Conservation (phyloP, 495 filamentous ascomycete genomes). For the Bacidia rubella region DNA sequence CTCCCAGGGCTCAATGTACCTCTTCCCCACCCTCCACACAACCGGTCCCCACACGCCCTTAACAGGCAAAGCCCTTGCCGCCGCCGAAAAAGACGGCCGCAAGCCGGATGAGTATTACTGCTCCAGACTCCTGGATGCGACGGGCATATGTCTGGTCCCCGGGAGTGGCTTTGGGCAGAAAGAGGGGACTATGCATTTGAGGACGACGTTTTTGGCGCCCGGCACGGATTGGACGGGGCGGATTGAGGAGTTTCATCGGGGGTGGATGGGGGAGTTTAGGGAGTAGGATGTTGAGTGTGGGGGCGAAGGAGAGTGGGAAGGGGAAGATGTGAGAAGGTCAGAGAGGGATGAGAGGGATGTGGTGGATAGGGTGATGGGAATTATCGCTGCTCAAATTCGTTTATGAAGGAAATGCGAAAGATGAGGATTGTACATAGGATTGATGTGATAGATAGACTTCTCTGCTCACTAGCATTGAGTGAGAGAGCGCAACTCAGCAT, state of each 20-base stretch:
- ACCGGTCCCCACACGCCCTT: slow-evolving; percentile 34
- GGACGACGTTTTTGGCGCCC: slow-evolving; percentile 92
- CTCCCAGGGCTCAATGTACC: slow-evolving; percentile 95
- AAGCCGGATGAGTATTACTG: slow-evolving; percentile 88
- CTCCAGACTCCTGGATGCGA: slow-evolving; percentile 77
- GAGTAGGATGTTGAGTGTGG: background rate
- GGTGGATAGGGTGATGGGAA: background rate
- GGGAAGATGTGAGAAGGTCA: background rate
- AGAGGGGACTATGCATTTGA: slow-evolving; percentile 81
- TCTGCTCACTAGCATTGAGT: no score
- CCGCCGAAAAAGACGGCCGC: slow-evolving; percentile 59
- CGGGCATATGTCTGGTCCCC: slow-evolving; percentile 89
- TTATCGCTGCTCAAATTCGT: no score
- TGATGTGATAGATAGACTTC: no score
- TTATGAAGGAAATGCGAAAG: no score
- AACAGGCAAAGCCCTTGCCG: slow-evolving; percentile 56
- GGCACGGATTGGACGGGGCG: slow-evolving; percentile 88
- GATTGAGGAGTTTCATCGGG: slow-evolving; percentile 78
- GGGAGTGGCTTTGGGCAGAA: slow-evolving; percentile 90
- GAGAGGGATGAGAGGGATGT: background rate
- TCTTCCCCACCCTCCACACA: slow-evolving; percentile 88
- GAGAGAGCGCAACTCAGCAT: no score
- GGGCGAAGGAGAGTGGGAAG: background rate
- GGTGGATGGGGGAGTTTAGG: slow-evolving; percentile 77
- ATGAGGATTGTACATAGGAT: no score